Base-by-base conservation (phyloP, 2,329 filamentous ascomycete species). In the Penicillium fuscoglaucum region DNA sequence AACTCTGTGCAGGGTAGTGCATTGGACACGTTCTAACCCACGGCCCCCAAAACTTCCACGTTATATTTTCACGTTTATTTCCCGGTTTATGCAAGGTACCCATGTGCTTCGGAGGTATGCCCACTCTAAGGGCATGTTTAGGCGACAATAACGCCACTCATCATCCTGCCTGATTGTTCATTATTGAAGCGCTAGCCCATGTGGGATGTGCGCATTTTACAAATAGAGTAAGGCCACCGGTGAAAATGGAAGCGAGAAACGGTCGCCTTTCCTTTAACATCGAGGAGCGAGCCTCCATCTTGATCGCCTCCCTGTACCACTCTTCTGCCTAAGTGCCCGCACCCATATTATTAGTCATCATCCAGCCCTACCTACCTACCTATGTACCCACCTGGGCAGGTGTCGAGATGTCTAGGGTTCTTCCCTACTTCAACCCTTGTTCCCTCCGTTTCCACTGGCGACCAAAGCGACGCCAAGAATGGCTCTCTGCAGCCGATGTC, bases 21-120 rank as follows among this genome's bases (percentile, higher is more conserved):
- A 10, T 31, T 31, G 9, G 29, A 21, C 31, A 15, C n/a, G 28
- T 17, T 41, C 15, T 47, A 24, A 6, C 28, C 44, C 1, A 21
- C 28, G 31, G 44, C 52, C 52, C 33, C 52, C 43, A 31, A 40
- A 33, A 17, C 17, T 41, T 28, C 24, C 44, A 21, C 26, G n/a
- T 24, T 54, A 13, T 19, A 19, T 33, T 47, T 47, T 21, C n/a
- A 5, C 12, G 33, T 21, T 39, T 24, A n/a, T 31, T 47, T 48
- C 26, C 35, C 21, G n/a, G 35, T 37, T 37, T 45, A 44, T 56
- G 53, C 53, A 56, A 55, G 44, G 44, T 48, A 41, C 37, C 19
- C n/a, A 39, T 31, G 2, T 31, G 4, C 6, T 15, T 39, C 46
- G 46, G 46, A 56, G 39, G 39, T 56, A 39, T 56, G 2, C 6